Percentiles rank a stretch among this genome's conserved stretches.
These are phyloP conservation scores for Rhipidocladum racemiflorum DNA, from an alignment of 176 grass and related monocot genomes.

Conservation along the genomic window DNA sequence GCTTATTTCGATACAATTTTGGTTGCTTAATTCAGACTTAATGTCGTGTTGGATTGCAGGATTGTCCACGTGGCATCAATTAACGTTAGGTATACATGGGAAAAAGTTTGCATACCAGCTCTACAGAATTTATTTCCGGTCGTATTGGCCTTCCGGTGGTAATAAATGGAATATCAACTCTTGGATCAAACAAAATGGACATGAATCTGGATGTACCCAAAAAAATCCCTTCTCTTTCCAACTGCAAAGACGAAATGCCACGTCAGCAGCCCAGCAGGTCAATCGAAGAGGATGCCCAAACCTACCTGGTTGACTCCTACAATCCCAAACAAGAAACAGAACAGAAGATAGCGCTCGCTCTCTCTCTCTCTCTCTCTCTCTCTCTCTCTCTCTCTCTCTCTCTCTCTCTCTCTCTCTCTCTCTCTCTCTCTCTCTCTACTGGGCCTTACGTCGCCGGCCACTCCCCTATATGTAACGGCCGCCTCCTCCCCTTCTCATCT, in stretches of 20 bases:
- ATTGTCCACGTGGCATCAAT: too few species aligned
- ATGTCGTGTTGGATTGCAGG: too few species aligned
- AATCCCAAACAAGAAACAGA: constrained; percentile 3
- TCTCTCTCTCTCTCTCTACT: background rate
- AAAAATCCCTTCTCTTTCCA: background rate
- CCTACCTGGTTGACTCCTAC: constrained; percentile 47
- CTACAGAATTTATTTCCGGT: too few species aligned
- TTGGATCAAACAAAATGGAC: background rate
- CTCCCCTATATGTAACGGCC: constrained; percentile 46
- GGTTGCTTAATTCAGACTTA: too few species aligned
- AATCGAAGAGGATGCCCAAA: background rate
- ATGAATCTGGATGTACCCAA: background rate
- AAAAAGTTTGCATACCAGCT: too few species aligned
- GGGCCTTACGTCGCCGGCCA: constrained; percentile 33
- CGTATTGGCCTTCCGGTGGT: too few species aligned
- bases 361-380: too few species aligned
- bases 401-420: too few species aligned
- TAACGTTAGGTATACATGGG: too few species aligned
- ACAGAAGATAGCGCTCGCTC: too few species aligned
- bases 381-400: too few species aligned
- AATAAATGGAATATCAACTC: background rate
- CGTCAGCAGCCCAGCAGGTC: background rate
- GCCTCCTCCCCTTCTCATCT: constrained; percentile 18
- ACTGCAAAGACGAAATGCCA: background rate
- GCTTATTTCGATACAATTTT: too few species aligned